Evolutionary conservation across 331 rosid species (phyloP), one percentile per base, ranked within the genome.

Genomic region (Malus hybrid): DNA sequence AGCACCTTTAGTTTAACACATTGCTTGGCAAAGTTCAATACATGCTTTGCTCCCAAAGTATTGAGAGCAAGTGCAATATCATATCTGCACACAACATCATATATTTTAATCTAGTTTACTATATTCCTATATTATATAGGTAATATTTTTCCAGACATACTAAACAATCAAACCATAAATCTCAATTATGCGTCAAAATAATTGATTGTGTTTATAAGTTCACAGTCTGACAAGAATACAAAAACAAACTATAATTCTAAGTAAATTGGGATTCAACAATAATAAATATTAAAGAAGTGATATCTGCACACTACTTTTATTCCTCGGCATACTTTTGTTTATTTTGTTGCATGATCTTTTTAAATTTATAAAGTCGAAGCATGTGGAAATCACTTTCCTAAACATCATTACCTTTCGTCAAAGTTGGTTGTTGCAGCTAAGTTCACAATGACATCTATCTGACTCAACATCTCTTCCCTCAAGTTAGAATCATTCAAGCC

Each of bases 351-450:
- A 52, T 52, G 20, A 52, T 52, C 9, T 16, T 16, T 52, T 52
- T 52, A 3, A 52, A 52, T 52, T 6, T 52, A 52, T 16, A 15
- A 52, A 52, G 6, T 52, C 20, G 16, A 5, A 6, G 9, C 3
- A 3, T 16, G n/a, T 1, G 0, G 3, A 50, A 52, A 6, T 52
- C 57, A 52, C 20, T 52, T 52, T 3, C 57, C 6, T 52, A 52
- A 52, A 57, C 31, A 24, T 15, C 1, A 8, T 12, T 34, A 87
- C 97, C 97, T 90, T 78, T 90, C 96, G 65, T 90, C 85, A 34
- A 93, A 93, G 56, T 86, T 85, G 19, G 97, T 93, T 3, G 89
- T 87, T 34, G 97, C 97, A 69, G 97, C 97, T 6, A 89, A 71
- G 72, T 93, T 88, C 24, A 90, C 78, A 28, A 93, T 85, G 36